Percentiles rank a stretch among this genome's conserved stretches.
Evolutionary conservation across 179 eudicot genomes (phyloP).

Genomic region (Sideroxylon spinosum): DNA sequence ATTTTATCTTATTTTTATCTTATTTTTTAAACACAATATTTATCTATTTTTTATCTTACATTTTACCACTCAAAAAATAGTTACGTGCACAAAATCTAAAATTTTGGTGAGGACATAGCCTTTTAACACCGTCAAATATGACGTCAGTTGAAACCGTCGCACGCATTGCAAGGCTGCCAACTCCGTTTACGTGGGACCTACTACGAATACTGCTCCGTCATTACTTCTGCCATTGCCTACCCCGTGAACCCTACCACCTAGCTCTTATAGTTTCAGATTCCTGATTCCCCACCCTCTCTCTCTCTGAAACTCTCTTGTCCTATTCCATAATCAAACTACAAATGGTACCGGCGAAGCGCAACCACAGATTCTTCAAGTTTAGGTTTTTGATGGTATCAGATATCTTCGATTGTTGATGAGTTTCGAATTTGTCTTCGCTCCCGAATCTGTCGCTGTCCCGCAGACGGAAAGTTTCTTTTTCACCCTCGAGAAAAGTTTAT

Average conservation of each 20-base stretch:
- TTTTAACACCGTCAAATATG: not conserved
- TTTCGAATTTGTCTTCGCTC: not conserved
- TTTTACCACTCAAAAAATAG: no score
- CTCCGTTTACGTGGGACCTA: slow-evolving; percentile 12
- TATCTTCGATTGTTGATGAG: not conserved
- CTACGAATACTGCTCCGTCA: not conserved
- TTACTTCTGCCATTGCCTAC: not conserved
- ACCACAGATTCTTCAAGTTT: slow-evolving; percentile 40
- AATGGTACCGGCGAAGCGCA: slow-evolving; percentile 24
- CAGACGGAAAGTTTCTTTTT: not conserved
- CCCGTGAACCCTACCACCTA: not conserved
- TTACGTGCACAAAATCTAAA: no score
- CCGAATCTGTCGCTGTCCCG: not conserved
- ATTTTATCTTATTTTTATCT: no score
- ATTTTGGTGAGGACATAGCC: no score
- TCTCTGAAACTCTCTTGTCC: not conserved
- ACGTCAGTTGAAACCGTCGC: not conserved
- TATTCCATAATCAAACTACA: slow-evolving; percentile 11
- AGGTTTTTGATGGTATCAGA: slow-evolving; percentile 7
- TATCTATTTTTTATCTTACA: no score
- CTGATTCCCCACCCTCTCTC: not conserved
- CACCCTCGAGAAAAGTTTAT: not conserved
- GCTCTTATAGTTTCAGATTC: no score
- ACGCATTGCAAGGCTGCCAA: not conserved
- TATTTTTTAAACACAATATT: no score